Conservation (phyloP, 306 rosid genomes). For the Datisca glomerata region DNA sequence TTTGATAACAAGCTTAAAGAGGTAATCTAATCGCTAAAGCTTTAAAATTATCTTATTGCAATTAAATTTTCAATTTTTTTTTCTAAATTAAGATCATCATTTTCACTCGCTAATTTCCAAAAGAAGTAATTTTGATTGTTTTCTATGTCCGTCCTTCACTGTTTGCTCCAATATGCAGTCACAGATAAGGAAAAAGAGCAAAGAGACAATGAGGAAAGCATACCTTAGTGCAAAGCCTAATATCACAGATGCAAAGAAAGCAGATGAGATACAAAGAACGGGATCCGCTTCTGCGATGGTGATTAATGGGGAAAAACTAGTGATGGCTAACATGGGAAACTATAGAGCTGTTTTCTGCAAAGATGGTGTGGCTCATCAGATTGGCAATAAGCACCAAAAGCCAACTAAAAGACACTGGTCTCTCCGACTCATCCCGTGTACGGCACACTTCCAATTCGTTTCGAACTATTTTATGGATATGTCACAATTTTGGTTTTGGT, state of each 20-base stretch:
- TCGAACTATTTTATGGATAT: neutral
- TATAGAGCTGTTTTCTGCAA: conserved; percentile 69
- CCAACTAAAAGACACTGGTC: conserved; percentile 38
- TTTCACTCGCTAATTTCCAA: too few relatives aligned
- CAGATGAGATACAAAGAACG: conserved; percentile 22
- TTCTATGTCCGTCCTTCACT: too few relatives aligned
- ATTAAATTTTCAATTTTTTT: neutral
- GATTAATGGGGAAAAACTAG: conserved; percentile 60
- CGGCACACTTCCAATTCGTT: neutral
- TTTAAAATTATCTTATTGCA: neutral
- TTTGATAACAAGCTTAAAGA: conserved; percentile 44
- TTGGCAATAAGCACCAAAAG: conserved; percentile 17
- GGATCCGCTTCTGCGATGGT: conserved; percentile 62
- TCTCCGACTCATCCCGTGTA: conserved; percentile 41
- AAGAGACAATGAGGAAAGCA: conserved; percentile 57
- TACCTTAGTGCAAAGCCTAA: conserved; percentile 38
- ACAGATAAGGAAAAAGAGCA: conserved; percentile 36
- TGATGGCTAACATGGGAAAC: conserved; percentile 56
- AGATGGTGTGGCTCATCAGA: conserved; percentile 59
- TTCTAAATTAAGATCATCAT: neutral
- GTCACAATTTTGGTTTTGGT: neutral
- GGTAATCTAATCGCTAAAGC: conserved; percentile 19
- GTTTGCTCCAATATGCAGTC: conserved; percentile 16
- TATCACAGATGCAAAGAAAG: conserved; percentile 26
- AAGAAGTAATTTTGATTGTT: too few relatives aligned